These are phyloP conservation scores for Boletellus ananas DNA, from an alignment of 768 basidiomycete species.

Conservation along the genomic window DNA sequence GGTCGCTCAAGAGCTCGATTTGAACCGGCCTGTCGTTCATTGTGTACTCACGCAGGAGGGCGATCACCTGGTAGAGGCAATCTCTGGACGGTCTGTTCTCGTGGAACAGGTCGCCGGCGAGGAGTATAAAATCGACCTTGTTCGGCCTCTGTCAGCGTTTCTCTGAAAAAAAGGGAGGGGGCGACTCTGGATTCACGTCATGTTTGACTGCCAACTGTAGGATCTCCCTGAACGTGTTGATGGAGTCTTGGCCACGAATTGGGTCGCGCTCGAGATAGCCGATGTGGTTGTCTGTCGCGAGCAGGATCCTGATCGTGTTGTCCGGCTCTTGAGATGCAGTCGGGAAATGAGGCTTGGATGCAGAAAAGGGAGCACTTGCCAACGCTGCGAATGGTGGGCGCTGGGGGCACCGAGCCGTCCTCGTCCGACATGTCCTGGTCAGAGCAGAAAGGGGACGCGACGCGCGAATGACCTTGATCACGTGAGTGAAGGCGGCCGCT, in stretches of 20 bases:
- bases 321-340: constrained; percentile 42
- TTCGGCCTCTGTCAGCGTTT: constrained; percentile 1
- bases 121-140: constrained; percentile 92
- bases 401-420: constrained; percentile 26
- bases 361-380: constrained; percentile 29
- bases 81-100: constrained; percentile 94
- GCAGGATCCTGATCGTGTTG: constrained; percentile 75
- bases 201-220: constrained; percentile 85
- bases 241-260: constrained; percentile 88
- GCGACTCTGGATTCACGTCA: constrained; percentile 53
- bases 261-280: constrained; percentile 95
- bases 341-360: neutral
- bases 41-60: constrained; percentile 86
- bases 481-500: constrained; percentile 12
- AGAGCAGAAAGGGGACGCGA: constrained; percentile 6
- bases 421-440: constrained; percentile 23
- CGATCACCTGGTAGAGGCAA: constrained; percentile 84
- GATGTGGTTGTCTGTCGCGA: constrained; percentile 95
- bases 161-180: neutral
- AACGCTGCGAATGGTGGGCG: constrained; percentile 36
- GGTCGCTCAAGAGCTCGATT: constrained; percentile 89
- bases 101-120: constrained; percentile 96
- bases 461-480: constrained; percentile 8
- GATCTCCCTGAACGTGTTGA: constrained; percentile 94
- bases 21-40: constrained; percentile 86